These are phyloP conservation scores for Fomitopsis betulina DNA, from an alignment of 1,284 basidiomycete species.

Conservation along the genomic window DNA sequence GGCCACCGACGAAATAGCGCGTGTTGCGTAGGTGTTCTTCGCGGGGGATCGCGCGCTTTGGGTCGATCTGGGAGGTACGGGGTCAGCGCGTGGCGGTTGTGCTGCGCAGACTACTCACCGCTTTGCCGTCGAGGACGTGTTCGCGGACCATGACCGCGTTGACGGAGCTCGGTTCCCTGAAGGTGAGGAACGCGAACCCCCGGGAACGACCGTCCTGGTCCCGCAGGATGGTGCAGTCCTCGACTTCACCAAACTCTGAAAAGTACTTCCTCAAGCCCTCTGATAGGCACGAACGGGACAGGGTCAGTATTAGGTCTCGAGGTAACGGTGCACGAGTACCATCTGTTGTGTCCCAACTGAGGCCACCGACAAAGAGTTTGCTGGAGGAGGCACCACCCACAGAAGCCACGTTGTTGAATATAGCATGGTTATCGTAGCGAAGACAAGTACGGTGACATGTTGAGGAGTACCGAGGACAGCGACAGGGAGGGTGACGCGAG, in stretches of 20 bases:
- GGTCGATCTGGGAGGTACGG: constrained; percentile 70
- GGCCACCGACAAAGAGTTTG: constrained; percentile 96
- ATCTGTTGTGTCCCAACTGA: constrained; percentile 97
- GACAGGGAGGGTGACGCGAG: constrained; percentile 22
- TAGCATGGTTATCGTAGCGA: constrained; percentile 15
- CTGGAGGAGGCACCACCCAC: constrained; percentile 40
- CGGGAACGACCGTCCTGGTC: constrained; percentile 85
- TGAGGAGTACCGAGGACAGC: constrained; percentile 24
- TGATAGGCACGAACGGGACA: constrained; percentile 28
- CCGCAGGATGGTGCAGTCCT: constrained; percentile 91
- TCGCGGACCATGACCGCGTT: constrained; percentile 77
- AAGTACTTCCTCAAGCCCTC: constrained; percentile 69
- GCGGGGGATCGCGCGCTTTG: constrained; percentile 90
- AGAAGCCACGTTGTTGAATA: constrained; percentile 9
- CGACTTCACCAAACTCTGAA: constrained; percentile 73
- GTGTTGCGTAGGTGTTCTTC: constrained; percentile 80
- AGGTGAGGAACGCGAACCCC: constrained; percentile 93
- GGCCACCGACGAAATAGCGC: constrained; percentile 87
- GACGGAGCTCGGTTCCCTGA: constrained; percentile 76
- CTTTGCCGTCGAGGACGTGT: constrained; percentile 89
- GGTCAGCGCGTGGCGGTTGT: neutral
- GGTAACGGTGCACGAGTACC: constrained; percentile 45
- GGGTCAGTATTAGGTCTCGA: constrained; percentile 7
- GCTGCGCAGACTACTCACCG: constrained; percentile 10
- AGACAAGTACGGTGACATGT: constrained; percentile 22